phyloP scores from a whole-genome alignment of 768 basidiomycete genomes.

The Mycena crocata region DNA sequence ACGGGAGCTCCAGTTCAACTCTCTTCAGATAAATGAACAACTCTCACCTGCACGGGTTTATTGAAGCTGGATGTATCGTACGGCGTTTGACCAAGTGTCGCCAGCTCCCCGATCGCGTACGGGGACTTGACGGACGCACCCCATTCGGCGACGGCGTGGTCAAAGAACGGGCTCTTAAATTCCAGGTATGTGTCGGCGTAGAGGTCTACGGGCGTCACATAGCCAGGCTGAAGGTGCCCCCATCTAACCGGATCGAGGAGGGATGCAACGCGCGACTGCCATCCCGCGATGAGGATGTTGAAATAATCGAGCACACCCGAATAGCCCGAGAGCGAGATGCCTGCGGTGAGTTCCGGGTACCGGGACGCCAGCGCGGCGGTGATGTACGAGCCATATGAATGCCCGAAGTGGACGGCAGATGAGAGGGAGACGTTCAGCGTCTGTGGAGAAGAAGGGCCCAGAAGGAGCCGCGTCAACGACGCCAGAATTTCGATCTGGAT shows the following conservation, averaged over 20 bases:
- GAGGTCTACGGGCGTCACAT: slow-evolving; percentile 16
- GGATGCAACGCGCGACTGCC: slow-evolving; percentile 23
- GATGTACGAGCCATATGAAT: slow-evolving; percentile 24
- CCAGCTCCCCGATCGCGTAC: slow-evolving; percentile 19
- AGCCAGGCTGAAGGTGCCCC: slow-evolving; percentile 9
- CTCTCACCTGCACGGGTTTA: slow-evolving; percentile 26
- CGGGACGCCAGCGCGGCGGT: slow-evolving; percentile 20
- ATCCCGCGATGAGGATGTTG: slow-evolving; percentile 26
- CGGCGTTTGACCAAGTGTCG: slow-evolving; percentile 15
- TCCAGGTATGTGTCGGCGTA: slow-evolving; percentile 20
- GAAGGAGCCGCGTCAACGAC: slow-evolving; percentile 17
- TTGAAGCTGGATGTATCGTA: slow-evolving; percentile 23
- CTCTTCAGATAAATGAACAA: background rate
- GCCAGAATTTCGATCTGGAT: slow-evolving; percentile 28
- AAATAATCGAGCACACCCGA: slow-evolving; percentile 23
- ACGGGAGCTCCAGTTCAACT: too few species aligned
- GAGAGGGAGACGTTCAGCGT: background rate
- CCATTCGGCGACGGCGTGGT: slow-evolving; percentile 23
- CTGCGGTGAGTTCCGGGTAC: slow-evolving; percentile 17
- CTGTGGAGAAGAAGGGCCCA: slow-evolving; percentile 3
- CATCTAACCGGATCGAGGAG: slow-evolving; percentile 16
- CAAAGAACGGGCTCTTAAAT: slow-evolving; percentile 20
- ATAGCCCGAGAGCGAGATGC: slow-evolving; percentile 23
- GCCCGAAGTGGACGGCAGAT: slow-evolving; percentile 20
- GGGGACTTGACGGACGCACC: slow-evolving; percentile 12